phyloP scores from a whole-genome alignment of 805 yeast species.

The Saccharomycopsis schoenii region DNA sequence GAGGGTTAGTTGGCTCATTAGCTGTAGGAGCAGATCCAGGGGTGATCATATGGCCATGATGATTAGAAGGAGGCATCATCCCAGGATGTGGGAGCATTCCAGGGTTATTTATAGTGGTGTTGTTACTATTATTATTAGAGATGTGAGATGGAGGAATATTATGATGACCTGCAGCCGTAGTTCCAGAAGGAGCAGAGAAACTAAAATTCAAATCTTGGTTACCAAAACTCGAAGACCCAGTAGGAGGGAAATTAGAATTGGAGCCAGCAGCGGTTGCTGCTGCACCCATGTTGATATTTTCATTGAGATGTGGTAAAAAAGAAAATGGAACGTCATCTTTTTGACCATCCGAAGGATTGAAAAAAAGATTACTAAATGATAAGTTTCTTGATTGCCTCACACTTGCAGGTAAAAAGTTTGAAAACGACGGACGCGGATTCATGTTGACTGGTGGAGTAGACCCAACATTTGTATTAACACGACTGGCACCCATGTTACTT shows the following conservation, averaged over 20 bases:
- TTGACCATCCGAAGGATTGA: conserved; percentile 1
- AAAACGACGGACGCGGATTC: neutral
- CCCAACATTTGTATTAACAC: neutral
- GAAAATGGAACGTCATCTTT: conserved; percentile 3
- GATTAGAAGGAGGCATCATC: neutral
- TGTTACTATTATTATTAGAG: conserved; percentile 12
- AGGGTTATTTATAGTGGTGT: neutral
- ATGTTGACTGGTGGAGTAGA: conserved; percentile 5
- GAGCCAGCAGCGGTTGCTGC: neutral
- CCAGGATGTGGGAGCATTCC: conserved; percentile 3
- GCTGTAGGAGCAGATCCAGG: neutral
- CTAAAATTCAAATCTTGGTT: conserved; percentile 13
- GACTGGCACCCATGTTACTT: neutral
- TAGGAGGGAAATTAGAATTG: neutral
- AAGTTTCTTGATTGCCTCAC: conserved; percentile 9
- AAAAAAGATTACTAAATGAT: conserved; percentile 5
- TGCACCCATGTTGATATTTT: neutral
- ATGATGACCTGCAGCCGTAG: neutral
- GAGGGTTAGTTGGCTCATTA: neutral
- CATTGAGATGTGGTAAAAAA: conserved; percentile 12
- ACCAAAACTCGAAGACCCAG: neutral
- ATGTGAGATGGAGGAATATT: neutral
- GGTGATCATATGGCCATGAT: neutral
- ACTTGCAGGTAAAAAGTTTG: neutral
- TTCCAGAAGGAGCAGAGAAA: conserved; percentile 2